Percentiles rank a stretch among this genome's conserved stretches.
Conservation (phyloP, 2,329 filamentous ascomycete genomes). For the Monilinia aucupariae region DNA sequence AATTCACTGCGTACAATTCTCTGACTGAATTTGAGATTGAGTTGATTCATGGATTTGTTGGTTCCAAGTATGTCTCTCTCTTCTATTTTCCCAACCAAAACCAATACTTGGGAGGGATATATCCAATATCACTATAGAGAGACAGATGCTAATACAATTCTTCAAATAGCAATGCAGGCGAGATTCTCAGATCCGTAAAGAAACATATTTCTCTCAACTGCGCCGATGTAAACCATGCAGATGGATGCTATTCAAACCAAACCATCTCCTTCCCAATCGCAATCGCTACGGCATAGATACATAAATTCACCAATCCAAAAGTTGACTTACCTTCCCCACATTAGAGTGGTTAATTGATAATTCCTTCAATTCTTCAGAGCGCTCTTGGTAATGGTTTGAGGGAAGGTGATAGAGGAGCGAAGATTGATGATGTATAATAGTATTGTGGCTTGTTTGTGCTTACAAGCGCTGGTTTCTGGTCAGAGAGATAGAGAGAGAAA, state of each 20-base stretch:
- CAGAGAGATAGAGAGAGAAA: background rate
- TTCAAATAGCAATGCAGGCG: background rate
- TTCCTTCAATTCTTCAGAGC: background rate
- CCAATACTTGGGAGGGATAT: background rate
- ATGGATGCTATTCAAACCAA: conserved; percentile 17
- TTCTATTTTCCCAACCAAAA: background rate
- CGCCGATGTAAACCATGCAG: conserved; percentile 13
- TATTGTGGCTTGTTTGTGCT: background rate
- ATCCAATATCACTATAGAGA: background rate
- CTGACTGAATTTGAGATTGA: conserved; percentile 23
- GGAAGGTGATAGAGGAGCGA: background rate
- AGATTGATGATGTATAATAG: background rate
- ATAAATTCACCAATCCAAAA: background rate
- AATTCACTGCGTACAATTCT: conserved; percentile 23
- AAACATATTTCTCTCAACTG: conserved; percentile 1
- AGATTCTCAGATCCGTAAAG: conserved; percentile 1
- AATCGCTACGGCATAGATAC: background rate
- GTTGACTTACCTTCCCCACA: background rate
- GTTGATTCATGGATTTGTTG: conserved; percentile 26
- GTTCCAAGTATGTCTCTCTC: conserved; percentile 23
- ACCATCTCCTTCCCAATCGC: background rate
- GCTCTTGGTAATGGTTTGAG: background rate
- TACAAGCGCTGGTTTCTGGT: background rate
- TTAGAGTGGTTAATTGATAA: background rate
- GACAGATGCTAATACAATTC: background rate